phyloP scores from a whole-genome alignment of 495 filamentous ascomycete genomes.

The Staphylotrichum longicolle region DNA sequence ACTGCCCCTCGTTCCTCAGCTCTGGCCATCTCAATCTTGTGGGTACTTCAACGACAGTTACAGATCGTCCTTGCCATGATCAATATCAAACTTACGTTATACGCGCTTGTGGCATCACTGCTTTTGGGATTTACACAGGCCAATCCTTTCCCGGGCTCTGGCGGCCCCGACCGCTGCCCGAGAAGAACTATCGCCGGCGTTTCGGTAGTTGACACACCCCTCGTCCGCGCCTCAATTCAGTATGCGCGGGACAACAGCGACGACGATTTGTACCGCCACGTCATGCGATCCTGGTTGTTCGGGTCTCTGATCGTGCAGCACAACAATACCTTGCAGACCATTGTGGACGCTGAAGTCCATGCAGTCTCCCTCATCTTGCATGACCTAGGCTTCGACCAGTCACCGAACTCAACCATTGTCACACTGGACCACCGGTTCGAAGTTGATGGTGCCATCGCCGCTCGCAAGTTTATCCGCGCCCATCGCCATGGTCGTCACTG shows the following conservation, averaged over 20 bases:
- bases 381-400: background rate
- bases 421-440: slow-evolving; percentile 1
- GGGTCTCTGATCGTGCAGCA: background rate
- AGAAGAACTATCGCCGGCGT: background rate
- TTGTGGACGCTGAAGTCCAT: background rate
- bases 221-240: background rate
- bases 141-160: background rate
- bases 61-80: background rate
- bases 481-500: background rate
- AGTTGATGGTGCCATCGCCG: slow-evolving; percentile 3
- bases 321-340: background rate
- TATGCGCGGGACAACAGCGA: background rate
- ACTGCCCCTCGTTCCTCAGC: too few relatives aligned
- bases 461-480: slow-evolving; percentile 1
- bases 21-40: too few relatives aligned
- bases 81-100: background rate
- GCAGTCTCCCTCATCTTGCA: background rate
- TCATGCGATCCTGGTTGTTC: background rate
- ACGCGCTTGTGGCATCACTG: background rate
- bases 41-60: too few relatives aligned
- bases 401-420: slow-evolving; percentile 7
- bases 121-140: background rate
- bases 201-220: background rate
- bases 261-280: background rate
- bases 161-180: background rate